A percentile compares a stretch with the other conserved stretches of the same genome.
Evolutionary conservation across 495 filamentous ascomycete species (phyloP).

Genomic region (Daldinia caldariorum): DNA sequence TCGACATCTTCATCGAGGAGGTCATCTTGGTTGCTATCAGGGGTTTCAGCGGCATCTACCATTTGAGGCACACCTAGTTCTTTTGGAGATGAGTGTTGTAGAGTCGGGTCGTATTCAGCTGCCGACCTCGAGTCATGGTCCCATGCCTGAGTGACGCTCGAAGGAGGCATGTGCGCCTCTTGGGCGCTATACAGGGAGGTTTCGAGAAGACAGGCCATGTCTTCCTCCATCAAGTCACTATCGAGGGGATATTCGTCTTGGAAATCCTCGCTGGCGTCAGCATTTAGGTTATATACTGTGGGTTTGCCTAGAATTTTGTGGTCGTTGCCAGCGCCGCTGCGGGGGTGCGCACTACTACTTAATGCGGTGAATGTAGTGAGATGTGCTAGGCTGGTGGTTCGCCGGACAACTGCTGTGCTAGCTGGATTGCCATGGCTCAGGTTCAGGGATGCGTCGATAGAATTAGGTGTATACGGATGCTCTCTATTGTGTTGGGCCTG

Average conservation of each 20-base stretch:
- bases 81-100: slow-evolving; percentile 37
- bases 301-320: neutral
- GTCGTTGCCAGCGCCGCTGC: neutral
- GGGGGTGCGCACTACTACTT: neutral
- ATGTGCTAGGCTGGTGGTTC: neutral
- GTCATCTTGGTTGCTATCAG: slow-evolving; percentile 30
- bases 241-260: slow-evolving; percentile 42
- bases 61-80: slow-evolving; percentile 11
- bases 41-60: neutral
- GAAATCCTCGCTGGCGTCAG: neutral
- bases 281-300: neutral
- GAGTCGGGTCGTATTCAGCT: slow-evolving; percentile 42
- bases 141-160: slow-evolving; percentile 44
- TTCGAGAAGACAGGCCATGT: slow-evolving; percentile 33
- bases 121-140: slow-evolving; percentile 44
- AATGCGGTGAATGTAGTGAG: neutral
- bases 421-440: neutral
- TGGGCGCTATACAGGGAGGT: slow-evolving; percentile 5
- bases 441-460: neutral
- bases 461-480: slow-evolving; percentile 2
- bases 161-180: slow-evolving; percentile 45
- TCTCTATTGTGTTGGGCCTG: neutral
- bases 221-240: slow-evolving; percentile 35
- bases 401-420: neutral
- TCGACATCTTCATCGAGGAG: slow-evolving; percentile 52